Evolutionary conservation across 2,329 filamentous ascomycete species (phyloP), one percentile per base, ranked within the genome.

Genomic region (Mycosphaerella arachidis): DNA sequence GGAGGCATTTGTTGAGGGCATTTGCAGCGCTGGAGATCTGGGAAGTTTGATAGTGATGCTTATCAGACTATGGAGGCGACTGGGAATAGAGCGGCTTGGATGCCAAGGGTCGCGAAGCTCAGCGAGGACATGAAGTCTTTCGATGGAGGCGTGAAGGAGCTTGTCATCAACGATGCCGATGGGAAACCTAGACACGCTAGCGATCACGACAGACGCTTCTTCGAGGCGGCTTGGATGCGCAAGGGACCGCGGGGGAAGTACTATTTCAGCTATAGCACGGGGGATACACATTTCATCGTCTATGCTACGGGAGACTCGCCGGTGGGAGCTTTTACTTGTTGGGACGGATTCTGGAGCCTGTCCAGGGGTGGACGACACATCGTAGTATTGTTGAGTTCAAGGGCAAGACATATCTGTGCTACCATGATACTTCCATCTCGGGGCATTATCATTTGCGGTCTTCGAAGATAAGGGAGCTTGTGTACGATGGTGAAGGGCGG

Each of bases 1-100:
- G 89, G 89, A 48, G 89, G 89, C 0, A 81, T 92, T 24, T 92
- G 89, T 89, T 89, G 89, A 59, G 89, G 89, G 0, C 89, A 92
- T 75, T 77, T 92, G 64, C 66, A 66, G 74, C 91, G 88, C 77
- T 92, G 89, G 82, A 79, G 81, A 66, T 75, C 73, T 30, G 82
- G 83, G 35, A 74, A 80, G 63, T 92, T 86, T 69, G 84, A 89
- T 66, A 53, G 55, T 18, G 63, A 64, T 8, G 66, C 63, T 16
- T 70, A 69, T 53, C 50, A 61, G 12, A 66, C 55, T 6, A 70
- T 68, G 66, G 68, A 71, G 56, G 67, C 87, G 0, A 73, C 72
- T 1, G 85, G 84, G 8, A 84, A 80, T n/a, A 81, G 80, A 3
- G 61, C 69, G 0, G 88, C 89, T 0, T 78, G 91, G 16, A 79